phyloP scores from a whole-genome alignment of 768 basidiomycete genomes.

The Suillus clintonianus region DNA sequence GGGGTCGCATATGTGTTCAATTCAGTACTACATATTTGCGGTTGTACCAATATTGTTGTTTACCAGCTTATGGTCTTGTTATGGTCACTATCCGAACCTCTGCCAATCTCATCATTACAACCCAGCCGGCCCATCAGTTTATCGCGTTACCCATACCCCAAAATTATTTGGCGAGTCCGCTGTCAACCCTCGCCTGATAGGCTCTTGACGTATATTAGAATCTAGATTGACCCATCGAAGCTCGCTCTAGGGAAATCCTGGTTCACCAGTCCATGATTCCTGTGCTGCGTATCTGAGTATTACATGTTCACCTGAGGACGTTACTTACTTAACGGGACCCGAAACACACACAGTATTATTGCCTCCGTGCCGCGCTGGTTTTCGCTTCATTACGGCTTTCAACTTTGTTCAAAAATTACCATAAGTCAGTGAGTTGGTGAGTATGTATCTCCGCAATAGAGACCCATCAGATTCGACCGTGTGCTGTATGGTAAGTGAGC shows the following conservation, averaged over 20 bases:
- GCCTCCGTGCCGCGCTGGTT: conserved; percentile 4
- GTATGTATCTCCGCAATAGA: neutral
- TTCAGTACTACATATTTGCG: neutral
- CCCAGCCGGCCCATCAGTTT: too few species aligned
- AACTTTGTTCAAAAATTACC: neutral
- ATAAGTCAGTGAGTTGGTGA: neutral
- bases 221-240: neutral
- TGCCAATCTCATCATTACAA: too few species aligned
- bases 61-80: too few species aligned
- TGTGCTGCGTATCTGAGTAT: too few species aligned
- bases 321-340: neutral
- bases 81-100: too few species aligned
- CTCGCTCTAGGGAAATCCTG: neutral
- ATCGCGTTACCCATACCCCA: too few species aligned
- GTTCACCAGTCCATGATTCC: neutral
- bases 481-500: neutral
- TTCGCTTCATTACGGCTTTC: conserved; percentile 2
- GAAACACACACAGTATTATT: neutral
- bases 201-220: neutral
- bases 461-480: neutral
- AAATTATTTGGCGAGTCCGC: neutral
- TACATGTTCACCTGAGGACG: neutral
- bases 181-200: neutral
- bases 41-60: too few species aligned
- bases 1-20: neutral